phyloP scores from a whole-genome alignment of 495 filamentous ascomycete genomes.

The Podospora fimiseda region DNA sequence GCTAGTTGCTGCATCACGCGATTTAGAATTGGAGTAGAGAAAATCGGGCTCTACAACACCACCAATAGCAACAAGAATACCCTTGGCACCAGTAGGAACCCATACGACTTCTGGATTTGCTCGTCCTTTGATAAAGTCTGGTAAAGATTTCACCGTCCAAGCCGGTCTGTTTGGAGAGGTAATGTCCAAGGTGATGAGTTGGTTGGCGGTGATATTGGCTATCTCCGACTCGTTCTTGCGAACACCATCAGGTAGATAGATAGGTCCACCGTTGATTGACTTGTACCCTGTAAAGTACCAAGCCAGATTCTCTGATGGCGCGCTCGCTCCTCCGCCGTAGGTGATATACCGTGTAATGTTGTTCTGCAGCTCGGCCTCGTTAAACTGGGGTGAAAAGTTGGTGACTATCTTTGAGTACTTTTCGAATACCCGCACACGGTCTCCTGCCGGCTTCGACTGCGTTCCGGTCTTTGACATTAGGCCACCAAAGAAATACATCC shows the following conservation, averaged over 20 bases:
- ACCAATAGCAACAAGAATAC: constrained; percentile 60
- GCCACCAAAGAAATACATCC: constrained; percentile 52
- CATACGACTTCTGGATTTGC: constrained; percentile 62
- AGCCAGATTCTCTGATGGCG: constrained; percentile 64
- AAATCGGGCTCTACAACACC: constrained; percentile 54
- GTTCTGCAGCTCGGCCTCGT: constrained; percentile 29
- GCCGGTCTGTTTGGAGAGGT: constrained; percentile 35
- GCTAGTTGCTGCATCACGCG: constrained; percentile 36
- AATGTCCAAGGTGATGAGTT: constrained; percentile 59
- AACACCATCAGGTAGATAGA: constrained; percentile 25
- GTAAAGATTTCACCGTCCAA: constrained; percentile 54
- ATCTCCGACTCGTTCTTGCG: constrained; percentile 26
- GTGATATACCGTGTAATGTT: constrained; percentile 57
- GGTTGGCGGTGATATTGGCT: constrained; percentile 36
- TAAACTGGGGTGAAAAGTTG: constrained; percentile 38
- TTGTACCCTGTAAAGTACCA: constrained; percentile 67
- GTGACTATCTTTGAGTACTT: constrained; percentile 43
- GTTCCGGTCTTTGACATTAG: constrained; percentile 17
- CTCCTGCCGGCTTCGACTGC: constrained; percentile 25
- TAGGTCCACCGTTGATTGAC: constrained; percentile 37
- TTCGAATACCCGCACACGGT: constrained; percentile 44
- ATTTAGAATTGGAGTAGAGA: constrained; percentile 16
- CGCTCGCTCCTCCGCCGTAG: constrained; percentile 55
- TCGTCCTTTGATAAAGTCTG: constrained; percentile 43
- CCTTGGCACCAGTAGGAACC: constrained; percentile 59